A percentile compares a stretch with the other conserved stretches of the same genome.
phyloP scores from a whole-genome alignment of 2,329 filamentous ascomycete species.

The Cyanodermella asteris region DNA sequence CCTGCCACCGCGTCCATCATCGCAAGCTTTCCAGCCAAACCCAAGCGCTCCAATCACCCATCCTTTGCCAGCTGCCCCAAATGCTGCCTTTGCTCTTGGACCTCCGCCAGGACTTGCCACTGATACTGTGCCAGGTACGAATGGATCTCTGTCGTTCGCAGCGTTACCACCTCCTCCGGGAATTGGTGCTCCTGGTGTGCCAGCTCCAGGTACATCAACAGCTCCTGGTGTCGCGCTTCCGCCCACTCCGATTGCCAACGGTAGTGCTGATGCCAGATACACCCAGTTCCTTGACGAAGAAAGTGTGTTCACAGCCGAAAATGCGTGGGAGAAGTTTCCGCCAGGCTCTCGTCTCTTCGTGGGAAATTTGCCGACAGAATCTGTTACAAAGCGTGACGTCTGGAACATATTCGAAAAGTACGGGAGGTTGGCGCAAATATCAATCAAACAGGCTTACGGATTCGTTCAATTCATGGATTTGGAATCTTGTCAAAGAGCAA shows the following conservation, averaged over 20 bases:
- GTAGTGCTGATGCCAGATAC: conserved; percentile 19
- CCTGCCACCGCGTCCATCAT: too few species aligned
- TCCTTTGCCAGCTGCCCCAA: conserved; percentile 11
- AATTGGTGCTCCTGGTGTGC: conserved; percentile 2
- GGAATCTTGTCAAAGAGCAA: conserved; percentile 49
- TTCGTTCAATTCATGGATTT: conserved; percentile 83
- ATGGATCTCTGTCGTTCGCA: too few species aligned
- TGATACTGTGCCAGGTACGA: too few species aligned
- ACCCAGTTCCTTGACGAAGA: conserved; percentile 29
- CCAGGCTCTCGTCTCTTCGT: conserved; percentile 26
- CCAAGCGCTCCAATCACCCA: too few species aligned
- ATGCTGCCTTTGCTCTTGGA: conserved; percentile 11
- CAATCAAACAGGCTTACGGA: conserved; percentile 87
- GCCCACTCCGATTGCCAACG: conserved; percentile 11
- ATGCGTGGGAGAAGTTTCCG: conserved; percentile 29
- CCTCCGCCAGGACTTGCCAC: conserved; percentile 10
- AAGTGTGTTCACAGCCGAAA: conserved; percentile 28
- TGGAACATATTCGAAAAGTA: conserved; percentile 77
- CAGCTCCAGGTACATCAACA: conserved; percentile 6
- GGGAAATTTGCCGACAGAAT: conserved; percentile 78
- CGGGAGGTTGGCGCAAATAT: conserved; percentile 78
- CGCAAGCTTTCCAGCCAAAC: too few species aligned
- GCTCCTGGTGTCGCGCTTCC: conserved; percentile 12
- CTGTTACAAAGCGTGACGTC: conserved; percentile 80
- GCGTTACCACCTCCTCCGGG: conserved; percentile 1